Conservation (phyloP, 2,329 filamentous ascomycete species). For the Colletotrichum kahawae region DNA sequence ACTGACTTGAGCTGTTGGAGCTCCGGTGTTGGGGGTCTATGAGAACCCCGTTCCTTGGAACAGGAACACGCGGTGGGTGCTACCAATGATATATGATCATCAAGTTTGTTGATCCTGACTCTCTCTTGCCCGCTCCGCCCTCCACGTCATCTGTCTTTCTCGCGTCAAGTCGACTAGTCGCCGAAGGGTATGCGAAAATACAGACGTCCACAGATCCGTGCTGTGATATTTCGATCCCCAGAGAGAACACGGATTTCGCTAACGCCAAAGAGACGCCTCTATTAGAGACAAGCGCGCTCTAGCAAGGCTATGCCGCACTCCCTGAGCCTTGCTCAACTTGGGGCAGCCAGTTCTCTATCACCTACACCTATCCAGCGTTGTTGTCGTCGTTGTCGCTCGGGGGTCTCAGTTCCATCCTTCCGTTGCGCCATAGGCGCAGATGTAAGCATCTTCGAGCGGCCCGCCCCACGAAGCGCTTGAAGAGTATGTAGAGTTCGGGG, state of each 20-base stretch:
- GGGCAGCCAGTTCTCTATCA: not conserved
- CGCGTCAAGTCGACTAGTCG: not conserved
- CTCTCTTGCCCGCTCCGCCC: not conserved
- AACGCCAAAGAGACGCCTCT: not conserved
- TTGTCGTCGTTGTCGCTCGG: no score
- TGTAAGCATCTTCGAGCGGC: no score
- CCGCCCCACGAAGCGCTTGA: no score
- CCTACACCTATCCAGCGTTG: no score
- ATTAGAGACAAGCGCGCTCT: not conserved
- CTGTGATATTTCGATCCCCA: not conserved
- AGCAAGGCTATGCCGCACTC: not conserved
- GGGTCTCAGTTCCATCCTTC: no score
- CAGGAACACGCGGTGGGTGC: not conserved
- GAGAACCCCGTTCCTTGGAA: not conserved
- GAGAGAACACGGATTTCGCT: not conserved
- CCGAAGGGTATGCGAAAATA: not conserved
- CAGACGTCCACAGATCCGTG: not conserved
- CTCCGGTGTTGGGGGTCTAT: not conserved
- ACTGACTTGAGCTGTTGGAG: not conserved
- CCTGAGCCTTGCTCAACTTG: not conserved
- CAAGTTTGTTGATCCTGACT: not conserved
- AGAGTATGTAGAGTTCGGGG: no score
- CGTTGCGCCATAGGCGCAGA: no score
- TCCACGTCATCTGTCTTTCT: not conserved
- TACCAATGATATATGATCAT: not conserved